Conservation (phyloP, 2,329 filamentous ascomycete species). For the Kalmusia sp. region DNA sequence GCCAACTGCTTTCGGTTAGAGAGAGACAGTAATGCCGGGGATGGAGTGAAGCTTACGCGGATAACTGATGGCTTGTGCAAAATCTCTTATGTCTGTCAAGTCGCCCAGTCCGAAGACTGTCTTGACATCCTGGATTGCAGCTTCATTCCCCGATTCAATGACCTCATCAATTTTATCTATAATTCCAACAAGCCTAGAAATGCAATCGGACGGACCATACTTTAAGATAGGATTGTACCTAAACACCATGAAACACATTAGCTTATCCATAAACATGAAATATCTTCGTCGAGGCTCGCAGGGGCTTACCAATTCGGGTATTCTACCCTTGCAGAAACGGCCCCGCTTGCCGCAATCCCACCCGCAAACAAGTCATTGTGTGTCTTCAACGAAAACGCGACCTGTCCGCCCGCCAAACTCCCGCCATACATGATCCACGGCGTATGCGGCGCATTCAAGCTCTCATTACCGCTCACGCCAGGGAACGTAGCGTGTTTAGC, state of each 20-base stretch:
- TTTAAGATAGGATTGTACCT: constrained; percentile 60
- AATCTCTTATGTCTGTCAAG: constrained; percentile 55
- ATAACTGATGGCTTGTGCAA: constrained; percentile 57
- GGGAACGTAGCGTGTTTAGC: constrained; percentile 57
- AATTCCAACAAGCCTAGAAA: constrained; percentile 57
- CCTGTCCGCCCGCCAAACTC: constrained; percentile 53
- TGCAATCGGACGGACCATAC: constrained; percentile 58
- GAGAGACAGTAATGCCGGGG: not conserved
- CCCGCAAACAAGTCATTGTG: constrained; percentile 57
- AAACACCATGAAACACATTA: too few relatives aligned
- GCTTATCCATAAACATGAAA: too few relatives aligned
- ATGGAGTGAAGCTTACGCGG: constrained; percentile 31
- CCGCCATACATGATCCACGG: constrained; percentile 58
- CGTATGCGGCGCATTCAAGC: constrained; percentile 53
- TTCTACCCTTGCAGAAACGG: constrained; percentile 49
- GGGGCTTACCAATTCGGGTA: constrained; percentile 61
- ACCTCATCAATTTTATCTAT: constrained; percentile 59
- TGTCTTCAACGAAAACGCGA: constrained; percentile 55
- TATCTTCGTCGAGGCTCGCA: too few relatives aligned
- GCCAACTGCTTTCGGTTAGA: constrained; percentile 34
- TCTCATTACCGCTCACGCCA: constrained; percentile 45
- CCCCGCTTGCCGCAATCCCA: constrained; percentile 58
- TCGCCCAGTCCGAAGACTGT: constrained; percentile 56
- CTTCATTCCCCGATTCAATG: constrained; percentile 50
- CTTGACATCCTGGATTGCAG: constrained; percentile 55